Percentiles rank a stretch among this genome's conserved stretches.
Evolutionary conservation across 106 monocot genomes (phyloP).

Genomic region (Allium sativum): DNA sequence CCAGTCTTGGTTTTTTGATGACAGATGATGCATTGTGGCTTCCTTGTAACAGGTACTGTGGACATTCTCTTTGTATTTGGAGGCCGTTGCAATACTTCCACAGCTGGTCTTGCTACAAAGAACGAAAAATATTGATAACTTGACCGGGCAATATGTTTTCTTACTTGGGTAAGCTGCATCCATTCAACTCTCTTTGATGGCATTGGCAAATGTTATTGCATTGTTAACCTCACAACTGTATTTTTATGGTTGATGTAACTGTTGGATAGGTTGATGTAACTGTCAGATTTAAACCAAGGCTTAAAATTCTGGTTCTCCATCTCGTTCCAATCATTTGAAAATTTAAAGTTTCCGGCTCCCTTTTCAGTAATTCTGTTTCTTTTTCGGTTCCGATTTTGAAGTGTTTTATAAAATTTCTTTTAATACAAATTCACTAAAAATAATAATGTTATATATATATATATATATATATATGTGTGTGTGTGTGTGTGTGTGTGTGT

Average conservation of each 20-base stretch:
- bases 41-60: conserved; percentile 56
- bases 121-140: conserved; percentile 83
- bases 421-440: too few relatives aligned
- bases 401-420: too few relatives aligned
- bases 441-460: too few relatives aligned
- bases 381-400: too few relatives aligned
- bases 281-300: background rate
- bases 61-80: conserved; percentile 80
- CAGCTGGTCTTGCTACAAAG: conserved; percentile 81
- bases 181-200: background rate
- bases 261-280: background rate
- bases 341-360: too few relatives aligned
- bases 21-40: background rate
- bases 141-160: conserved; percentile 92
- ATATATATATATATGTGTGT: too few relatives aligned
- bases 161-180: conserved; percentile 61
- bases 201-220: background rate
- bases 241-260: background rate
- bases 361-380: too few relatives aligned
- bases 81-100: conserved; percentile 86
- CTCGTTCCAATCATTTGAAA: too few relatives aligned
- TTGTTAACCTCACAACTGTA: background rate
- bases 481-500: too few relatives aligned
- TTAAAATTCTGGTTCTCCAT: background rate
- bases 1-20: background rate